phyloP scores from a whole-genome alignment of 179 eudicot genomes.

The Beta corolliflora region DNA sequence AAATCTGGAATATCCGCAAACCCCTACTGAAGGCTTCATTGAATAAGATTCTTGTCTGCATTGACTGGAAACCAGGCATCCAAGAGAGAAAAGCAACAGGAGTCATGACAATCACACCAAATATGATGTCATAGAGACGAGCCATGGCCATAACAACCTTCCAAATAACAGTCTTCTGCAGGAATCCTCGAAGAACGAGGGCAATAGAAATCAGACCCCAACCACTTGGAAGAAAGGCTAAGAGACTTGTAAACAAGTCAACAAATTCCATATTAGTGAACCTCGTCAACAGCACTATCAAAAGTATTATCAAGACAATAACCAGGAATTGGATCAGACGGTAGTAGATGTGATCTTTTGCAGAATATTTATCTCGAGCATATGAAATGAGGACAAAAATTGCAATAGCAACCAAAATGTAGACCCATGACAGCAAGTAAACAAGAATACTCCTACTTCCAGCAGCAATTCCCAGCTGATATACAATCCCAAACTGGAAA shows the following conservation, averaged over 20 bases:
- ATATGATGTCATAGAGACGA: conserved; percentile 77
- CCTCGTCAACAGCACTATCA: conserved; percentile 57
- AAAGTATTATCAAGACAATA: conserved; percentile 49
- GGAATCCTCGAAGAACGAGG: conserved; percentile 59
- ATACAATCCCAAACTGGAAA: conserved; percentile 91
- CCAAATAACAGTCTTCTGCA: conserved; percentile 60
- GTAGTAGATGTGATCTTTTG: conserved; percentile 78
- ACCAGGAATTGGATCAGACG: conserved; percentile 79
- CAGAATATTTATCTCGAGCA: conserved; percentile 70
- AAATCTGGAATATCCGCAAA: conserved; percentile 69
- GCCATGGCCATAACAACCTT: conserved; percentile 63
- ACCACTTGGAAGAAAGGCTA: conserved; percentile 86
- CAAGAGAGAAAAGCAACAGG: conserved; percentile 82
- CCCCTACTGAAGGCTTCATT: conserved; percentile 92
- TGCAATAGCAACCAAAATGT: conserved; percentile 57
- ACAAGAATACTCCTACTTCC: conserved; percentile 66
- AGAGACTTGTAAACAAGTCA: conserved; percentile 70
- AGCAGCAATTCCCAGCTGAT: conserved; percentile 70
- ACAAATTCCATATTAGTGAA: conserved; percentile 54
- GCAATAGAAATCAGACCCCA: conserved; percentile 83
- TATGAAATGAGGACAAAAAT: conserved; percentile 46
- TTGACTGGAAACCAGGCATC: conserved; percentile 90
- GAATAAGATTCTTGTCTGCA: conserved; percentile 92
- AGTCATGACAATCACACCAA: conserved; percentile 77
- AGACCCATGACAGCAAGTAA: conserved; percentile 84